A percentile compares a stretch with the other conserved stretches of the same genome.
Conservation (phyloP, 2,329 filamentous ascomycete genomes). For the Lecanicillium sp. region DNA sequence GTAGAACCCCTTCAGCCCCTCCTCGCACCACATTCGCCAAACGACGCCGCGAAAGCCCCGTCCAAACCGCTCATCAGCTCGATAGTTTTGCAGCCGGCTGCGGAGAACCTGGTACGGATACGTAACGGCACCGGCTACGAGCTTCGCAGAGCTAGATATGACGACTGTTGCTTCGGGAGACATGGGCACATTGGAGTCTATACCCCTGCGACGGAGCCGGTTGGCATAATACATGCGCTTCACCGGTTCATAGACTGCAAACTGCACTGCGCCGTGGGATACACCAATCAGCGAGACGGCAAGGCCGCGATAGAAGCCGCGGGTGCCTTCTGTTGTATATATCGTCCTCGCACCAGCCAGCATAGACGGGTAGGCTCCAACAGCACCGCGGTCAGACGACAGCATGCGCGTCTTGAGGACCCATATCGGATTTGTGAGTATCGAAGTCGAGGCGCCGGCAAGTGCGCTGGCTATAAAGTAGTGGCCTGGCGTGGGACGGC, state of each 20-base stretch:
- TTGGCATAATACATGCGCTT: slow-evolving; percentile 48
- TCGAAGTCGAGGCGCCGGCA: slow-evolving; percentile 64
- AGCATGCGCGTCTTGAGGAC: slow-evolving; percentile 98
- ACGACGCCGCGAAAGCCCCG: slow-evolving; percentile 64
- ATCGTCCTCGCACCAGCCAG: slow-evolving; percentile 60
- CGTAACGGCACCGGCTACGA: slow-evolving; percentile 80
- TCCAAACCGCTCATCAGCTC: slow-evolving; percentile 67
- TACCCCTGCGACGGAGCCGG: slow-evolving; percentile 13
- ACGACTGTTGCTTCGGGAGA: slow-evolving; percentile 70
- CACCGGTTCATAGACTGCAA: slow-evolving; percentile 80
- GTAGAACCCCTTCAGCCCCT: slow-evolving; percentile 81
- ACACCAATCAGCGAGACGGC: slow-evolving; percentile 78
- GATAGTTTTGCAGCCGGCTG: slow-evolving; percentile 81
- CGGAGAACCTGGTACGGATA: slow-evolving; percentile 94
- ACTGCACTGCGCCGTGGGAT: slow-evolving; percentile 88
- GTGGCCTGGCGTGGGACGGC: slow-evolving; percentile 46
- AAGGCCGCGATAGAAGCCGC: slow-evolving; percentile 83
- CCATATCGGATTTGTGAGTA: slow-evolving; percentile 93
- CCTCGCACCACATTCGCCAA: slow-evolving; percentile 64
- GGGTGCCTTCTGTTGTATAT: slow-evolving; percentile 59
- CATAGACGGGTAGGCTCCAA: slow-evolving; percentile 77
- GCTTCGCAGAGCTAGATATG: slow-evolving; percentile 72
- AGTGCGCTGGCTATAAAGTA: slow-evolving; percentile 73
- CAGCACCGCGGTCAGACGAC: slow-evolving; percentile 64
- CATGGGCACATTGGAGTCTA: slow-evolving; percentile 27